Percentiles rank a stretch among this genome's conserved stretches.
Evolutionary conservation across 768 basidiomycete species (phyloP).

Genomic region (Leccinum disarticulatum): DNA sequence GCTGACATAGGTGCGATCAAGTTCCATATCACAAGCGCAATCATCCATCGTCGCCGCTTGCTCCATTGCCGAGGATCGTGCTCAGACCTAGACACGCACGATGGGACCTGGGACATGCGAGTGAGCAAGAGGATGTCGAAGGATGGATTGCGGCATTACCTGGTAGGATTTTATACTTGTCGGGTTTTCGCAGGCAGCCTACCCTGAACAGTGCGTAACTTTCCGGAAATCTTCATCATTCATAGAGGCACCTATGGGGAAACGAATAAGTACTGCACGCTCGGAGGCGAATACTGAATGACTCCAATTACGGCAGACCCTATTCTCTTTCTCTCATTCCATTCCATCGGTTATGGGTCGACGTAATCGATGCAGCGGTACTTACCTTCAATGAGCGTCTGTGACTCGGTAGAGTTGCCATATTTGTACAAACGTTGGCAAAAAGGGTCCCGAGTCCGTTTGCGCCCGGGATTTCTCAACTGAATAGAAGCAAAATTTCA

Average conservation of each 20-base stretch:
- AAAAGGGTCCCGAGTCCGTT: neutral
- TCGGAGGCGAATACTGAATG: conserved; percentile 3
- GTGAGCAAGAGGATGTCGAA: conserved; percentile 6
- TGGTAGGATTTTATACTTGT: conserved; percentile 6
- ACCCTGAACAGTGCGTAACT: neutral
- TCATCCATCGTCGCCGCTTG: conserved; percentile 29
- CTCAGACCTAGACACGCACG: conserved; percentile 17
- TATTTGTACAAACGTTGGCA: neutral
- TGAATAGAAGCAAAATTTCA: neutral
- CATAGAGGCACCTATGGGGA: neutral
- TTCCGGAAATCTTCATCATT: neutral
- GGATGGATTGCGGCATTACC: neutral
- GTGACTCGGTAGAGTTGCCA: neutral
- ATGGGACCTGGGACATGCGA: conserved; percentile 21
- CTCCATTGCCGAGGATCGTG: conserved; percentile 28
- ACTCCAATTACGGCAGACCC: conserved; percentile 3
- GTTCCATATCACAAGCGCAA: conserved; percentile 30
- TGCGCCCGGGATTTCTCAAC: neutral
- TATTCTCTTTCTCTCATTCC: neutral
- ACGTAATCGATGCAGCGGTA: conserved; percentile 11
- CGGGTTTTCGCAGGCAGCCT: neutral
- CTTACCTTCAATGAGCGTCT: neutral
- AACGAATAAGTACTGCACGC: neutral
- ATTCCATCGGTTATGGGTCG: conserved; percentile 7
- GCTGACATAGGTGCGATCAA: conserved; percentile 32